Percentiles rank a stretch among this genome's conserved stretches.
Conservation (phyloP, 1,284 basidiomycete genomes). For the Earliella scabrosa region DNA sequence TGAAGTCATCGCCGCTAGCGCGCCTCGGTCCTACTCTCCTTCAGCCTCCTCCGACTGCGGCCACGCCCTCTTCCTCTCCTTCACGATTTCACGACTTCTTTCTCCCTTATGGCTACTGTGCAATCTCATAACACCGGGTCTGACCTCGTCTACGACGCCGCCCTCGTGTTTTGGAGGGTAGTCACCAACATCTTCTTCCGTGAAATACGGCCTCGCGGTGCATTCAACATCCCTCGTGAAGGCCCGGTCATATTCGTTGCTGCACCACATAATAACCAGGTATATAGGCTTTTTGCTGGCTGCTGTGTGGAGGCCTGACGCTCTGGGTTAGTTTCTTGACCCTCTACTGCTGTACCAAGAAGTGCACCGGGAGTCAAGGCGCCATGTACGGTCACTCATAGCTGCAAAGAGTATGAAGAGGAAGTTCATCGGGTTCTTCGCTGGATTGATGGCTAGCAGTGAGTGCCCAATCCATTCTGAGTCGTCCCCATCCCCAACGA, state of each 20-base stretch:
- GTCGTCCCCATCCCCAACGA: constrained; percentile 22
- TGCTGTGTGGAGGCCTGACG: constrained; percentile 11
- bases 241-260: constrained; percentile 97
- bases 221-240: constrained; percentile 91
- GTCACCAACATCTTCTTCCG: constrained; percentile 97
- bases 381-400: constrained; percentile 88
- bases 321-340: constrained; percentile 83
- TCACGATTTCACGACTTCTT: constrained; percentile 19
- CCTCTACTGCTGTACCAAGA: constrained; percentile 90
- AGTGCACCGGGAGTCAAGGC: constrained; percentile 83
- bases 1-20: constrained; percentile 8
- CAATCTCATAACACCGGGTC: constrained; percentile 12
- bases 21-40: constrained; percentile 6
- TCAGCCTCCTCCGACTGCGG: not conserved
- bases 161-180: constrained; percentile 79
- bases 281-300: constrained; percentile 36
- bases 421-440: constrained; percentile 82
- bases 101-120: constrained; percentile 10
- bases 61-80: constrained; percentile 1
- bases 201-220: constrained; percentile 93
- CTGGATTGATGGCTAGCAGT: constrained; percentile 91
- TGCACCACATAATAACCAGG: constrained; percentile 97
- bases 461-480: constrained; percentile 41
- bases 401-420: constrained; percentile 94
- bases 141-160: constrained; percentile 59